phyloP scores from a whole-genome alignment of 2,329 filamentous ascomycete species.

The Tricladium varicosporioides region DNA sequence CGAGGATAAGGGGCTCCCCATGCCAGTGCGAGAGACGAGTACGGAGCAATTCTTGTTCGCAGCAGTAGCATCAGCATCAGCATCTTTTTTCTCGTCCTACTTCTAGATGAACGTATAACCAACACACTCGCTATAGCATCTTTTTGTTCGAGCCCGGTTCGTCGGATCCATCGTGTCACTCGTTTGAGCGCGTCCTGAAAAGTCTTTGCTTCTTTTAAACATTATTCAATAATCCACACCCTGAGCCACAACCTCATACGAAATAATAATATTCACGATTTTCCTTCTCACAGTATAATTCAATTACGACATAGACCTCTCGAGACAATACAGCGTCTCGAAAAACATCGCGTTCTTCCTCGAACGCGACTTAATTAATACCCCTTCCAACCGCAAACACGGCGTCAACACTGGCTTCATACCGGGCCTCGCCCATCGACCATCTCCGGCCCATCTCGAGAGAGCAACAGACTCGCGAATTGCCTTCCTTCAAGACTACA shows the following conservation, averaged over 20 bases:
- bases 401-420: conserved; percentile 59
- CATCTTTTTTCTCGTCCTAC: conserved; percentile 11
- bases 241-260: neutral
- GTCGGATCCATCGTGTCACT: conserved; percentile 27
- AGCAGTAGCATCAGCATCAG: conserved; percentile 7
- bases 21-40: conserved; percentile 14
- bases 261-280: conserved; percentile 17
- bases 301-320: conserved; percentile 18
- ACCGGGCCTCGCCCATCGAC: conserved; percentile 57
- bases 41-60: conserved; percentile 15
- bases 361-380: conserved; percentile 27
- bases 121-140: conserved; percentile 22
- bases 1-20: conserved; percentile 27
- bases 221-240: conserved; percentile 20
- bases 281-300: conserved; percentile 20
- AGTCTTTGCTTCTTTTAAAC: conserved; percentile 22
- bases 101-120: conserved; percentile 21
- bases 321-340: conserved; percentile 16
- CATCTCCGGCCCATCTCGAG: conserved; percentile 46
- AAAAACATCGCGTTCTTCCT: conserved; percentile 24
- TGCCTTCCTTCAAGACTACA: conserved; percentile 45
- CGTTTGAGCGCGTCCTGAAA: conserved; percentile 27
- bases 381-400: conserved; percentile 40
- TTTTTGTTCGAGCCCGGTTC: conserved; percentile 24
- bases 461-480: conserved; percentile 43